Evolutionary conservation across 1,284 basidiomycete species (phyloP), one percentile per base, ranked within the genome.

Genomic region (Mycena citricolor): DNA sequence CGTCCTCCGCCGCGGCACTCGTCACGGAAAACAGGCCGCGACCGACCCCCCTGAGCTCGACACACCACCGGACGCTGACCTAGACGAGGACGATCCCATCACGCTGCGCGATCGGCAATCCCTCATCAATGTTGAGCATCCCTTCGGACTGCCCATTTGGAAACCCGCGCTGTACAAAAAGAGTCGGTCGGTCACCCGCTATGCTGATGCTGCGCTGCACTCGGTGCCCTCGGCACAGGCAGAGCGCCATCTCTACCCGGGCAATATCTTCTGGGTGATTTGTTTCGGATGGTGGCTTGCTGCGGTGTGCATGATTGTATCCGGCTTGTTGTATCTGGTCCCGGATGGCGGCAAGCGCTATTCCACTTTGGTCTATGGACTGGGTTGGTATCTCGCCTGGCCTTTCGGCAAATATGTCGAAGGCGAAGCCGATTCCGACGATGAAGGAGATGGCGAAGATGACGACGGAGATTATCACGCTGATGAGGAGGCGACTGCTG

Each of bases 131-230:
- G 94, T 97, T 62, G 93, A 97, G 63, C 97, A 99, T 66, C 97
- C 97, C 6, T 99, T 99, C 66, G 97, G 97, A 74, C 77, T 99
- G 54, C 97, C 93, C 33, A 98, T 99, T 62, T 99, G 97, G 97
- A 99, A 99, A 67, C 97, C 97, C 11, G 97, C 97, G 0, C 68
- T 99, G 41, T 99, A 99, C 81, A 95, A 97, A 69, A 99, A 99
- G 66, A 90, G 90, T 21, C 86, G 97, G 35, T 94, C 94, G 2
- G 90, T 99, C 54, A 97, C 95, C 32, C 88, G 94, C 44, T 86
- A 94, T 65, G 97, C 97, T 30, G 97, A 99, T 65, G 83, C 87
- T 43, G 97, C 90, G 0, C 78, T 99, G 2, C 97, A 99, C 63
- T 83, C 87, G 13, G 79, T 90, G 29, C 97, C 97, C 1, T 94